These are phyloP conservation scores for Botrytis pseudocinerea DNA, from an alignment of 2,329 filamentous ascomycete genomes.

Conservation along the genomic window DNA sequence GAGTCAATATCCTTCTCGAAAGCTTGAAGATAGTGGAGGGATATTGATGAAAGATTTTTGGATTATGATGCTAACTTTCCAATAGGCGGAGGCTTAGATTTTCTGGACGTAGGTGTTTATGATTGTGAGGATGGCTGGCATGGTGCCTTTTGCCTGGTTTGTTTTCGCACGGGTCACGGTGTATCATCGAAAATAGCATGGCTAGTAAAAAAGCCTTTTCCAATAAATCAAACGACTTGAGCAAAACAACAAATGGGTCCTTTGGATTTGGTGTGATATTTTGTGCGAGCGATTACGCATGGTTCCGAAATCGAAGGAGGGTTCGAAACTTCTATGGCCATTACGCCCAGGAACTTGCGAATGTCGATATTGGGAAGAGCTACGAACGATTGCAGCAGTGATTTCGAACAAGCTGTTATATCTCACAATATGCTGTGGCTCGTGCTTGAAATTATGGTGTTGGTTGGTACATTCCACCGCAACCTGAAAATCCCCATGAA, in stretches of 20 bases:
- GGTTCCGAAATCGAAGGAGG: slow-evolving; percentile 4
- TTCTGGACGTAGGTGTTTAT: slow-evolving; percentile 31
- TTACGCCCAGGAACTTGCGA: slow-evolving; percentile 14
- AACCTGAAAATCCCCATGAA: neutral
- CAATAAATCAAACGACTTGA: slow-evolving; percentile 40
- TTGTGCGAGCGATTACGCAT: slow-evolving; percentile 17
- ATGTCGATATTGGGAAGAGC: neutral
- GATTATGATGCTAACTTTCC: slow-evolving; percentile 26
- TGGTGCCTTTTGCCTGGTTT: slow-evolving; percentile 30
- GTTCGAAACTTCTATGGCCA: slow-evolving; percentile 5
- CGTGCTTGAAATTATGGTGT: slow-evolving; percentile 12
- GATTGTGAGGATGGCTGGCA: slow-evolving; percentile 33
- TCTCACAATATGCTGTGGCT: slow-evolving; percentile 8
- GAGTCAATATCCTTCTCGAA: neutral
- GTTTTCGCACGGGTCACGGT: slow-evolving; percentile 34
- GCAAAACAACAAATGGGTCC: slow-evolving; percentile 29
- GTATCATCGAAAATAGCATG: slow-evolving; percentile 41
- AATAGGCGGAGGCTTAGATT: slow-evolving; percentile 40
- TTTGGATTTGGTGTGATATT: slow-evolving; percentile 23
- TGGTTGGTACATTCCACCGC: slow-evolving; percentile 1
- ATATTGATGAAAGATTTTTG: neutral
- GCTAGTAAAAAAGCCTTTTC: slow-evolving; percentile 37
- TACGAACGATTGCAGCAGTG: slow-evolving; percentile 6
- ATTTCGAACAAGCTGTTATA: slow-evolving; percentile 16
- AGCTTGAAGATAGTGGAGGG: neutral